Conservation (phyloP, 2,329 filamentous ascomycete genomes). For the Neobulgaria alba region DNA sequence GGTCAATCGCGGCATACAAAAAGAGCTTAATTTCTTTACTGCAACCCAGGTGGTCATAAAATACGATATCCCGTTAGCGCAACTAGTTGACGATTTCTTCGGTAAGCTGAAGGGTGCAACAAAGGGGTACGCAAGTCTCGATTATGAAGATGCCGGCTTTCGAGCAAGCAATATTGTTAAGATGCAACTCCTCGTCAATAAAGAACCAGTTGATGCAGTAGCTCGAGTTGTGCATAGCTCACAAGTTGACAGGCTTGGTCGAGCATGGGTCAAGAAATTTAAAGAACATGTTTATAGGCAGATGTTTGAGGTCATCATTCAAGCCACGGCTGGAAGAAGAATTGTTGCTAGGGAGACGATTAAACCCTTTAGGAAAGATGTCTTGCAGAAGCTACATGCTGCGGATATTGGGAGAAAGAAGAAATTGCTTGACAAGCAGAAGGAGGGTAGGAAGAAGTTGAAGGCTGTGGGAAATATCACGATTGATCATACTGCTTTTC, state of each 20-base stretch:
- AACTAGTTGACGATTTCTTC: constrained; percentile 94
- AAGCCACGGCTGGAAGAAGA: constrained; percentile 73
- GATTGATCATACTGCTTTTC: constrained; percentile 95
- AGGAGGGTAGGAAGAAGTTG: constrained; percentile 84
- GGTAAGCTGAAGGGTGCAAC: constrained; percentile 90
- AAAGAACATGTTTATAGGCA: constrained; percentile 94
- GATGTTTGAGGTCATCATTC: constrained; percentile 95
- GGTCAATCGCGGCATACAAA: constrained; percentile 76
- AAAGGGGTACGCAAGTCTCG: constrained; percentile 90
- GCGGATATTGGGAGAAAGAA: constrained; percentile 73
- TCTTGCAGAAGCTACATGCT: constrained; percentile 85
- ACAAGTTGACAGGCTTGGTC: constrained; percentile 71
- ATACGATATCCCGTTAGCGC: constrained; percentile 79
- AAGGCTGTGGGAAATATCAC: constrained; percentile 80
- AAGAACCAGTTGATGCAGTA: constrained; percentile 85
- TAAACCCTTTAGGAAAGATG: constrained; percentile 94
- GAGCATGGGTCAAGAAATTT: constrained; percentile 89
- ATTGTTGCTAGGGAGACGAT: constrained; percentile 89
- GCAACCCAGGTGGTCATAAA: constrained; percentile 88
- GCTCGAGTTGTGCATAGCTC: constrained; percentile 79
- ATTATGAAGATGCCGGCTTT: constrained; percentile 95
- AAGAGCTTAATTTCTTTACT: constrained; percentile 84
- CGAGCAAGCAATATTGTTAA: constrained; percentile 73
- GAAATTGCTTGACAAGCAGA: constrained; percentile 93
- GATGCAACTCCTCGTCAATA: constrained; percentile 89